These are phyloP conservation scores for Salix caprea DNA, from an alignment of 345 rosid genomes.

Conservation along the genomic window DNA sequence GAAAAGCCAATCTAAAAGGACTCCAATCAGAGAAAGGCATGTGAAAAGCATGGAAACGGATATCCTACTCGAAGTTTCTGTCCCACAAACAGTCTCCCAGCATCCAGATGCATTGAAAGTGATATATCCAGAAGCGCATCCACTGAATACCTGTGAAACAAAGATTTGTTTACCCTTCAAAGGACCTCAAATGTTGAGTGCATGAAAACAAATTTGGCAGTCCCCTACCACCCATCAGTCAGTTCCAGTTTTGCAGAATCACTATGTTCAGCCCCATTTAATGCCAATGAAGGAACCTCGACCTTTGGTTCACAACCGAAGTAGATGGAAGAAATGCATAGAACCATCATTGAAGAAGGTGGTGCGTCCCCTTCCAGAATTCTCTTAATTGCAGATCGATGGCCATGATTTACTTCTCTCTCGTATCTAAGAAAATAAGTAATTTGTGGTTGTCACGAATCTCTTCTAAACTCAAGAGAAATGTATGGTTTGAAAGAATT, in stretches of 20 bases:
- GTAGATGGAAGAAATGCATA: conserved; percentile 64
- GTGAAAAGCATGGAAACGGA: conserved; percentile 10
- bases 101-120: conserved; percentile 55
- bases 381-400: conserved; percentile 81
- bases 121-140: conserved; percentile 62
- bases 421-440: conserved; percentile 58
- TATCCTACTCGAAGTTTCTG: conserved; percentile 81
- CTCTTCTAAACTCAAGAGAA: conserved; percentile 14
- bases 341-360: conserved; percentile 68
- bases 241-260: conserved; percentile 58
- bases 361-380: conserved; percentile 80
- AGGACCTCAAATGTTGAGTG: conserved; percentile 1
- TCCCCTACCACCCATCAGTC: conserved; percentile 90
- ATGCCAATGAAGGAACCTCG: conserved; percentile 26
- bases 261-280: conserved; percentile 33
- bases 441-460: conserved; percentile 13
- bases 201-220: conserved; percentile 7
- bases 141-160: conserved; percentile 65
- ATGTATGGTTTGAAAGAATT: conserved; percentile 7
- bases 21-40: conserved; percentile 7
- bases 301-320: conserved; percentile 25
- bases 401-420: conserved; percentile 89
- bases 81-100: conserved; percentile 75
- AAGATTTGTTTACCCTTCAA: conserved; percentile 17
- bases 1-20: conserved; percentile 10